Base-by-base conservation (phyloP, 2,329 filamentous ascomycete genomes). In the Fusarium sterilihyphosum region DNA sequence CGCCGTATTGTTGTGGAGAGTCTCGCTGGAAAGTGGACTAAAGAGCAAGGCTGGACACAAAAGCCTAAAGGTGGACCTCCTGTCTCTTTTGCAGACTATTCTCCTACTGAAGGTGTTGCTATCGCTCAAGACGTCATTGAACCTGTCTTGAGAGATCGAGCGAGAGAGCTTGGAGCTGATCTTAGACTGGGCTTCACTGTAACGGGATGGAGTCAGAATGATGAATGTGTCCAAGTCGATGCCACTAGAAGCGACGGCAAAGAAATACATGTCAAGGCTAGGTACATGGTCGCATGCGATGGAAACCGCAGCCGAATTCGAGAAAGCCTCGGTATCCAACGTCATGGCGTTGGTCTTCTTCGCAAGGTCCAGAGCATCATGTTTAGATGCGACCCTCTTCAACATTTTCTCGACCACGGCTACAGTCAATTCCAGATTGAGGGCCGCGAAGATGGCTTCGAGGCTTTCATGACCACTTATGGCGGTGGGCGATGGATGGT, bases 91-190 rank as follows among this genome's bases (percentile, higher is more conserved):
- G 16, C n/a, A 1, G 18, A 53, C 1, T 46, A 66, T 31, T 75
- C 73, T 1, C 74, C 78, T 41, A 64, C 70, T 26, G 67, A 40
- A 8, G 82, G 81, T 4, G 77, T 79, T 5, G 79, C 78, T 10
- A 78, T 81, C 1, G 80, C 84, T 1, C 84, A 85, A 44, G 84
- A 85, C 68, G 76, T 79, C 31, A 73, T 86, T 14, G 85, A 86
- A 53, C 81, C 81, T 3, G 78, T 85, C 8, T 76, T 86, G 7
- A 71, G 81, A 18, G 66, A 78, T 16, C 66, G 74, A 1, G 84
- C 83, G 10, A 49, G 75, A 12, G 76, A 82, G 50, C 76, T 78
- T 14, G 81, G 82, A 3, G 81, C 75, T 2, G 82, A 84, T 56
- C 69, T 83, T 8, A 78, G 81, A 8, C 83, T 83, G 20, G 71